phyloP scores from a whole-genome alignment of 192 early-diverging fungal genomes.

The Dimargaris cristalligena region DNA sequence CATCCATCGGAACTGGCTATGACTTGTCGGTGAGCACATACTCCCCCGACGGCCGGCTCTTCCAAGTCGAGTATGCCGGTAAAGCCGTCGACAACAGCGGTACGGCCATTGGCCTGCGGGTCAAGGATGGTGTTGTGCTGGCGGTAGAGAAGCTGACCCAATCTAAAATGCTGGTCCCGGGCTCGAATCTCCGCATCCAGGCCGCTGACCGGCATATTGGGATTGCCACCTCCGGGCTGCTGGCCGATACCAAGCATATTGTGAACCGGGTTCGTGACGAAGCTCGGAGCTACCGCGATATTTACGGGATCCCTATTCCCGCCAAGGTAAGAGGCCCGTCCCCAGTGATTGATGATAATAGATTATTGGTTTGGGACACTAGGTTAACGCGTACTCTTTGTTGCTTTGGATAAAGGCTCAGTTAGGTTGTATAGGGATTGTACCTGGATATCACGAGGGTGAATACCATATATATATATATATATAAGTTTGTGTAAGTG shows the following conservation, averaged over 20 bases:
- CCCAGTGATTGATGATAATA: neutral
- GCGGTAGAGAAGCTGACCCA: slow-evolving; percentile 92
- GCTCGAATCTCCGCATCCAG: slow-evolving; percentile 84
- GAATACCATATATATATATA: neutral
- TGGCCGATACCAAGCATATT: slow-evolving; percentile 82
- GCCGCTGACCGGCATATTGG: slow-evolving; percentile 86
- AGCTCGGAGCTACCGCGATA: slow-evolving; percentile 69
- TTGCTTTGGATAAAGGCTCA: neutral
- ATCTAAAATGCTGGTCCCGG: slow-evolving; percentile 84
- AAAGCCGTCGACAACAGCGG: slow-evolving; percentile 98
- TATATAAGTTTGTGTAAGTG: neutral
- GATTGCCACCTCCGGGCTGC: slow-evolving; percentile 73
- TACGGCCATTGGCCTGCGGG: slow-evolving; percentile 84
- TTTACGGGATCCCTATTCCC: slow-evolving; percentile 67
- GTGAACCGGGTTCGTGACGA: slow-evolving; percentile 83
- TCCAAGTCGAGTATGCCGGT: slow-evolving; percentile 96
- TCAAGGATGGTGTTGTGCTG: slow-evolving; percentile 89
- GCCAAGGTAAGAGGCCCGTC: slow-evolving; percentile 58
- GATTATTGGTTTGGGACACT: neutral
- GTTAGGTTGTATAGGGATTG: neutral
- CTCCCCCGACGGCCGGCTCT: slow-evolving; percentile 96
- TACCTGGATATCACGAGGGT: neutral
- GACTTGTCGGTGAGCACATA: slow-evolving; percentile 97
- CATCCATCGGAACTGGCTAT: slow-evolving; percentile 87
- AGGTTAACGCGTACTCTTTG: neutral